Percentiles rank a stretch among this genome's conserved stretches.
Conservation (phyloP, 441 rosid genomes). For the Eugenia klotzschiana region DNA sequence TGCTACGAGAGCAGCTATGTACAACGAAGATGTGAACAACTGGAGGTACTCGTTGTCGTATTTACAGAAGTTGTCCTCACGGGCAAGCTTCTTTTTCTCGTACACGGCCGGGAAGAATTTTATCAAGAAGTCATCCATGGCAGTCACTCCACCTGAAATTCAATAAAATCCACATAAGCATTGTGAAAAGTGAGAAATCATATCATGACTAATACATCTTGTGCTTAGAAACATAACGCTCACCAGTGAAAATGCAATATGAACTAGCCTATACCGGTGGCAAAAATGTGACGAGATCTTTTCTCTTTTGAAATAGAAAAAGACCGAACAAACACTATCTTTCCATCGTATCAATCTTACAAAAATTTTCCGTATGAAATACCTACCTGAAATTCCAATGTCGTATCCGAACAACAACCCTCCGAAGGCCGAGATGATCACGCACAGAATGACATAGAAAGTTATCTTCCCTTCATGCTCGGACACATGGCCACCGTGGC, state of each 20-base stretch:
- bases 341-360: too few species aligned
- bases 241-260: neutral
- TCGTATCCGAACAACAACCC: too few species aligned
- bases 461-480: too few species aligned
- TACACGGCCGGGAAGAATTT: slow-evolving; percentile 33
- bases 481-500: too few species aligned
- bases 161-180: neutral
- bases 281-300: neutral
- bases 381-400: neutral
- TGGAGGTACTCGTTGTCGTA: slow-evolving; percentile 39
- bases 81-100: slow-evolving; percentile 26
- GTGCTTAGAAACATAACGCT: neutral
- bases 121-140: slow-evolving; percentile 53
- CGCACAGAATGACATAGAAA: too few species aligned
- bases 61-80: slow-evolving; percentile 51
- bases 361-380: neutral
- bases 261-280: neutral
- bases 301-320: neutral
- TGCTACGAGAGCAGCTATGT: slow-evolving; percentile 43
- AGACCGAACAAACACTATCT: neutral
- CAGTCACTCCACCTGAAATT: slow-evolving; percentile 39
- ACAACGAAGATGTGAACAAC: slow-evolving; percentile 48
- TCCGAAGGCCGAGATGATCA: too few species aligned
- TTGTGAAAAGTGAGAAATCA: neutral
- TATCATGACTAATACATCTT: neutral